Conservation (phyloP, 208 protist species). For the Wallacemonas sp. region DNA sequence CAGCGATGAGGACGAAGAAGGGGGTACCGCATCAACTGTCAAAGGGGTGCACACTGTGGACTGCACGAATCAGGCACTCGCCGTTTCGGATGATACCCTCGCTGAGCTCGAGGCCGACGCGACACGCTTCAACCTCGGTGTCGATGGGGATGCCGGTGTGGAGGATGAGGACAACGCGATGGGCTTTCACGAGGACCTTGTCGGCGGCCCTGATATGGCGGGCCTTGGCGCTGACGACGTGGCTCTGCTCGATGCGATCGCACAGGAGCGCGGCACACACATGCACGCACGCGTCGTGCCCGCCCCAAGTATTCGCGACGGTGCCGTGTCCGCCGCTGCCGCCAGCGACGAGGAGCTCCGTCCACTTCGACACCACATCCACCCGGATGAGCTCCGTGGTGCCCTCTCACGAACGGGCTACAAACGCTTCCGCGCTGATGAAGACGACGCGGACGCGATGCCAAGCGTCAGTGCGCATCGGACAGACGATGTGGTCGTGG, state of each 20-base stretch:
- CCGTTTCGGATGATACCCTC: conserved; percentile 25
- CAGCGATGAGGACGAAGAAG: conserved; percentile 70
- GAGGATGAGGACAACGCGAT: conserved; percentile 19
- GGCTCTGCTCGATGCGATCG: conserved; percentile 9
- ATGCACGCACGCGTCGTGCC: not conserved
- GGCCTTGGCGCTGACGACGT: conserved; percentile 10
- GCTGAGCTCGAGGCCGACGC: conserved; percentile 43
- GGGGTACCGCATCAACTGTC: not conserved
- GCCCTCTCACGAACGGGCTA: not conserved
- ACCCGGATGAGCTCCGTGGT: conserved; percentile 10
- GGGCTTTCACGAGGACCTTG: conserved; percentile 30
- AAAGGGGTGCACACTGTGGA: conserved; percentile 14
- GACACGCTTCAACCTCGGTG: not conserved
- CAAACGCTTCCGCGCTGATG: conserved; percentile 41
- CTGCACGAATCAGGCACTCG: conserved; percentile 17
- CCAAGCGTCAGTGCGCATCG: no score
- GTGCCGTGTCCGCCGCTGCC: not conserved
- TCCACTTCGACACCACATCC: conserved; percentile 21
- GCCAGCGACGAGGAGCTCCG: not conserved
- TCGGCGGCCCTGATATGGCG: conserved; percentile 14
- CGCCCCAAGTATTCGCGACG: conserved; percentile 7
- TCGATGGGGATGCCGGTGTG: not conserved
- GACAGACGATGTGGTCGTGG: conserved; percentile 17
- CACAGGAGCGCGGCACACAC: not conserved
- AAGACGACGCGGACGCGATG: conserved; percentile 10